Evolutionary conservation across 2,329 filamentous ascomycete species (phyloP).

Genomic region (Drechslerella stenobrocha): DNA sequence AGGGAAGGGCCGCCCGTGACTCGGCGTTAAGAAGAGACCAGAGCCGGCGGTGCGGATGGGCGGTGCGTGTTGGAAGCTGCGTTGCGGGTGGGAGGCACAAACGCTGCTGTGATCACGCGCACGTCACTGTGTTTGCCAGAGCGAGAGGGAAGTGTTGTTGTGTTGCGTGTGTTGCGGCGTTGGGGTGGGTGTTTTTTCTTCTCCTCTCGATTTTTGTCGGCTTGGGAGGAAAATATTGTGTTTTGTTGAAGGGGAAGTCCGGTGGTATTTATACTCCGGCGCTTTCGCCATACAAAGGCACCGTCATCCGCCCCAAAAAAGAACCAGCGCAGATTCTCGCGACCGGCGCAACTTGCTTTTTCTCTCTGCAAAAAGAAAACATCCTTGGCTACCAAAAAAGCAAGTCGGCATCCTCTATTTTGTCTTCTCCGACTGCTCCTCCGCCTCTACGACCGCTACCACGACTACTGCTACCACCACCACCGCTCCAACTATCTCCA

Average conservation of each 20-base stretch:
- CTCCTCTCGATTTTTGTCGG: constrained; percentile 31
- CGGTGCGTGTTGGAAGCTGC: constrained; percentile 1
- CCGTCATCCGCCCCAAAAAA: constrained; percentile 11
- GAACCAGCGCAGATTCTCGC: constrained; percentile 35
- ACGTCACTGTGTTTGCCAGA: neutral
- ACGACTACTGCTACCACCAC: too few relatives aligned
- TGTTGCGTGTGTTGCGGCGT: constrained; percentile 14
- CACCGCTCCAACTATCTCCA: too few relatives aligned
- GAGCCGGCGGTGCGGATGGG: neutral
- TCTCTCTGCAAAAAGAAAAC: constrained; percentile 22
- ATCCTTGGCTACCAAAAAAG: constrained; percentile 11
- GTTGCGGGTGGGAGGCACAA: constrained; percentile 9
- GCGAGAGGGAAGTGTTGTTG: neutral
- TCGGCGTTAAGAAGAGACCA: constrained; percentile 14
- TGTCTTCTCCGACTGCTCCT: too few relatives aligned
- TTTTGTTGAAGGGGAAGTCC: constrained; percentile 46
- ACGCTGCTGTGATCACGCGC: constrained; percentile 18
- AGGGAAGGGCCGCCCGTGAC: constrained; percentile 13
- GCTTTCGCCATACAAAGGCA: constrained; percentile 34
- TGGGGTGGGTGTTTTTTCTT: constrained; percentile 22
- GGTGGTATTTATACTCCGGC: constrained; percentile 45
- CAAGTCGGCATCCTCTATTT: too few relatives aligned
- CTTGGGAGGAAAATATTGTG: constrained; percentile 35
- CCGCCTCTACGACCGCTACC: too few relatives aligned
- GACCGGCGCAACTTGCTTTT: too few relatives aligned